These are phyloP conservation scores for Hymenoscyphus fraxineus DNA, from an alignment of 2,329 filamentous ascomycete species.

Conservation along the genomic window DNA sequence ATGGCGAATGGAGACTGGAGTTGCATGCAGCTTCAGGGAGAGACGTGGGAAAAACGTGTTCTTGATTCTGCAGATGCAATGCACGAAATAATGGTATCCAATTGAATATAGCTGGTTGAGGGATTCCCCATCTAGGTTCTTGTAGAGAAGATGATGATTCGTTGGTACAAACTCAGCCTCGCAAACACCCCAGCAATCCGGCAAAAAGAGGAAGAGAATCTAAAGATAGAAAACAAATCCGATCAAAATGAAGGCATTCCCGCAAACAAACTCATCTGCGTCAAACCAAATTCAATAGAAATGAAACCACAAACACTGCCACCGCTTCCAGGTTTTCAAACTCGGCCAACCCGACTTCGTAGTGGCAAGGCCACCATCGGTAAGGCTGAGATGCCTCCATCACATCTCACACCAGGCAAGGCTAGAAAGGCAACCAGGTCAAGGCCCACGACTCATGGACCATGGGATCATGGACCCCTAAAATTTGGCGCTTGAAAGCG, in stretches of 20 bases:
- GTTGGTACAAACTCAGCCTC: background rate
- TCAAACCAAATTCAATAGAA: background rate
- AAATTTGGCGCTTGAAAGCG: background rate
- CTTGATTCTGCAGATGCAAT: background rate
- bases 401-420: conserved; percentile 1
- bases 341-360: background rate
- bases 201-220: background rate
- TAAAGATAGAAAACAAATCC: background rate
- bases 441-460: conserved; percentile 1
- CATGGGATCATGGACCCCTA: background rate
- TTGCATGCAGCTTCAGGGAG: background rate
- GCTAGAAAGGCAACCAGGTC: background rate
- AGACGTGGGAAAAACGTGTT: background rate
- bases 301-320: background rate
- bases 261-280: background rate
- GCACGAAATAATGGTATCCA: background rate
- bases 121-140: background rate
- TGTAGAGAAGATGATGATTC: background rate
- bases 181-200: background rate
- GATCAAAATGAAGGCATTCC: background rate
- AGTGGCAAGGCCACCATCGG: background rate
- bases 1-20: background rate
- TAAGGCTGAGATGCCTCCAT: background rate
- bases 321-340: background rate
- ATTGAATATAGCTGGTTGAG: background rate